A percentile compares a stretch with the other conserved stretches of the same genome.
phyloP scores from a whole-genome alignment of 1,284 basidiomycete species.

The Phellopilus nigrolimitatus region DNA sequence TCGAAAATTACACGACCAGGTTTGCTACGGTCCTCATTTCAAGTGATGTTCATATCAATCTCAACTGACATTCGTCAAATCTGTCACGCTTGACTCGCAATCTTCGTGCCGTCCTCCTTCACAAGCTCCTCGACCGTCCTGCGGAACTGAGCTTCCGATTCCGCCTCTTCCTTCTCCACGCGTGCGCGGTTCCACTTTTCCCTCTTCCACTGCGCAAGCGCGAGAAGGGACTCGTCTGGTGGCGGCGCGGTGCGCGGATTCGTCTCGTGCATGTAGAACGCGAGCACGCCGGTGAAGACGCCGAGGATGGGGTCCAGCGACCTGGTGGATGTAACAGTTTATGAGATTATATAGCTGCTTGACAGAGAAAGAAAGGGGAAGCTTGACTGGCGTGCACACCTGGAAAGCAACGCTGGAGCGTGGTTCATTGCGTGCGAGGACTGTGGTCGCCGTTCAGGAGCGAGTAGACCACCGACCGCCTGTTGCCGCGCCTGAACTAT shows the following conservation, averaged over 20 bases:
- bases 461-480: too few species aligned
- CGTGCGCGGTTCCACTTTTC: slow-evolving; percentile 23
- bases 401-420: slow-evolving; percentile 11
- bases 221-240: slow-evolving; percentile 56
- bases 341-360: too few species aligned
- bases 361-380: background rate
- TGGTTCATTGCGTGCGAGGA: background rate
- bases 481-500: too few species aligned
- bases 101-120: slow-evolving; percentile 6
- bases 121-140: background rate
- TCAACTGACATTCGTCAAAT: too few species aligned
- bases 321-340: too few species aligned
- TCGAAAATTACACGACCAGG: too few species aligned
- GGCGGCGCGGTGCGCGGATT: slow-evolving; percentile 75
- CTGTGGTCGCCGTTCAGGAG: too few species aligned
- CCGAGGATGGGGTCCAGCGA: slow-evolving; percentile 71
- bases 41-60: too few species aligned
- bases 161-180: background rate
- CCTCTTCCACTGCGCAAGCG: slow-evolving; percentile 72
- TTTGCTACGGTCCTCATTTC: too few species aligned
- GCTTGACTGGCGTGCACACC: background rate
- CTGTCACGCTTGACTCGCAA: too few species aligned
- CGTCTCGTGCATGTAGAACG: slow-evolving; percentile 80
- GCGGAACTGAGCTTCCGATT: background rate
- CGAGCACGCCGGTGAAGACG: slow-evolving; percentile 76